These are phyloP conservation scores for Epichloe coenophiala DNA, from an alignment of 2,329 filamentous ascomycete species.

Conservation along the genomic window DNA sequence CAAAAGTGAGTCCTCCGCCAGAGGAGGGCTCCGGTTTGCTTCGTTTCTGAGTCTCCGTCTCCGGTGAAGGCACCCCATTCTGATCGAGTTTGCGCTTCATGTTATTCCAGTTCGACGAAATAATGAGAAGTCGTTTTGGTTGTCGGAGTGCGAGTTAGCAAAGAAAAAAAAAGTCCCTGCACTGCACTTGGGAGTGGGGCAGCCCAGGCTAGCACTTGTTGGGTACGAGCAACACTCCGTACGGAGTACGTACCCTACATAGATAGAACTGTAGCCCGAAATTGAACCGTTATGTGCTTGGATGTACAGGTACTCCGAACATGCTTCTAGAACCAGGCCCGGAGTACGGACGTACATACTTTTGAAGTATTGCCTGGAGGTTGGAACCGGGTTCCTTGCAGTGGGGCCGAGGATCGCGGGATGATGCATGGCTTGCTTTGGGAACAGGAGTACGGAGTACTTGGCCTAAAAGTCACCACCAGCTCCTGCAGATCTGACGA, in stretches of 20 bases:
- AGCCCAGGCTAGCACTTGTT: not conserved
- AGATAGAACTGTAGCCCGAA: not conserved
- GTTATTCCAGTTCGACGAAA: not conserved
- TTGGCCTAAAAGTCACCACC: conserved; percentile 1
- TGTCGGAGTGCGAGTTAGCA: not conserved
- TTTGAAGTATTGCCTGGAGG: not conserved
- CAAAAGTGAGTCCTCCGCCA: conserved; percentile 44
- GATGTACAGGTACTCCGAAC: too few relatives aligned
- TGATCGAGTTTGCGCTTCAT: conserved; percentile 52
- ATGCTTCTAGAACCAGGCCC: too few relatives aligned
- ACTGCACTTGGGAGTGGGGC: not conserved
- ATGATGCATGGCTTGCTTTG: conserved; percentile 1
- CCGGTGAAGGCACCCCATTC: conserved; percentile 33
- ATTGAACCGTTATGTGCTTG: too few relatives aligned
- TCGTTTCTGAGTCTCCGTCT: conserved; percentile 9
- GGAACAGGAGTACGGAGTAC: not conserved
- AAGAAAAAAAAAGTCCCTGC: not conserved
- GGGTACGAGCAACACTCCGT: too few relatives aligned
- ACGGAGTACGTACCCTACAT: not conserved
- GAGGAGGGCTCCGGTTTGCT: conserved; percentile 18
- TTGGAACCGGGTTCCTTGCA: not conserved
- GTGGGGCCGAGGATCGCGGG: conserved; percentile 3
- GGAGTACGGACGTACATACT: too few relatives aligned
- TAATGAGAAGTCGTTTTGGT: not conserved
- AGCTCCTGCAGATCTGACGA: not conserved